Percentiles rank a stretch among this genome's conserved stretches.
Evolutionary conservation across 257 asterid species (phyloP).

Genomic region (Nicotiana tomentosiformis): DNA sequence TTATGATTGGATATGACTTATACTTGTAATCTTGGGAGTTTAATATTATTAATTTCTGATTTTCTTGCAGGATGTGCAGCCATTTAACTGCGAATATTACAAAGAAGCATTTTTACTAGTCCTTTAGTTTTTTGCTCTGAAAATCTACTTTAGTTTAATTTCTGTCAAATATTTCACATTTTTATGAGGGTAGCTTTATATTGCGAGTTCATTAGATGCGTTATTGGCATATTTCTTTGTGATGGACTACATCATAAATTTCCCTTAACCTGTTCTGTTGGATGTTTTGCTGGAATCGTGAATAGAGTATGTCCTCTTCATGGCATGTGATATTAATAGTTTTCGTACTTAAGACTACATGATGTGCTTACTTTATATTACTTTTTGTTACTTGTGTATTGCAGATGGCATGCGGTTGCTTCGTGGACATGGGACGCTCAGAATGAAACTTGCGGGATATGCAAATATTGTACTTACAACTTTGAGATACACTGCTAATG

Average conservation of each 20-base stretch:
- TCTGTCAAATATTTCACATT: no score
- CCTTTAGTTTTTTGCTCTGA: no score
- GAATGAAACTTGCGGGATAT: slow-evolving; percentile 89
- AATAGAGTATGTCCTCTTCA: slow-evolving; percentile 23
- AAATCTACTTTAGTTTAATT: no score
- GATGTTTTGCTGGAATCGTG: slow-evolving; percentile 20
- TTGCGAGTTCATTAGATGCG: no score
- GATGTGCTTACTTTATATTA: background rate
- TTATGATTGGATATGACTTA: no score
- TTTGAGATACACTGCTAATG: no score
- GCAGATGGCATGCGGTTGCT: slow-evolving; percentile 85
- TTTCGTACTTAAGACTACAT: background rate
- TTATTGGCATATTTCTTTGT: background rate
- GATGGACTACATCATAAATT: slow-evolving; percentile 6
- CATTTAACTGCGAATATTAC: no score
- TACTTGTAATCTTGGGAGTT: no score
- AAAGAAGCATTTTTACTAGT: no score
- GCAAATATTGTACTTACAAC: background rate
- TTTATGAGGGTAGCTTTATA: no score
- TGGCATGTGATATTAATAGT: background rate
- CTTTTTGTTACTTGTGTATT: background rate
- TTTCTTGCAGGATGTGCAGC: no score
- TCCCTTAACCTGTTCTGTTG: slow-evolving; percentile 41
- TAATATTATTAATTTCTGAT: no score
- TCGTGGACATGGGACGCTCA: slow-evolving; percentile 98